Evolutionary conservation across 306 rosid species (phyloP).

Genomic region (Potentilla sterilis): DNA sequence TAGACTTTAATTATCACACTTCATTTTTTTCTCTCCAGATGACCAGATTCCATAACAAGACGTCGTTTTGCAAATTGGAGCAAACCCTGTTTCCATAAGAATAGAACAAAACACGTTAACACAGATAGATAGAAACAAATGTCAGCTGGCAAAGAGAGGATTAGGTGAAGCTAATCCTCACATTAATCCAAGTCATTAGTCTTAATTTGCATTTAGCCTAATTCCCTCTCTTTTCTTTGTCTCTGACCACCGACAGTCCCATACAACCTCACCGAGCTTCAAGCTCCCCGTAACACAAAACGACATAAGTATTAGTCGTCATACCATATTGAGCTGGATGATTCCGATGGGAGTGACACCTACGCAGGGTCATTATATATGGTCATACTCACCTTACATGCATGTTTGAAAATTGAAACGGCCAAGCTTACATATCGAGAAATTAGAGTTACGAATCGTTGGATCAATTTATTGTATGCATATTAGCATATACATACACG

Average conservation of each 20-base stretch:
- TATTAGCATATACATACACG: no score
- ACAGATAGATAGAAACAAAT: constrained; percentile 23
- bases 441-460: no score
- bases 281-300: neutral
- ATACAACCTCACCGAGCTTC: neutral
- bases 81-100: constrained; percentile 4
- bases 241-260: constrained; percentile 5
- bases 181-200: neutral
- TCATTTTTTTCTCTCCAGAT: neutral
- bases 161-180: neutral
- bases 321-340: neutral
- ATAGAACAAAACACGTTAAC: constrained; percentile 21
- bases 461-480: no score
- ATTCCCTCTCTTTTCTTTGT: neutral
- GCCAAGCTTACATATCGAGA: no score
- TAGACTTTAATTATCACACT: neutral
- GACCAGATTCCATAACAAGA: neutral
- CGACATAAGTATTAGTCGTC: constrained; percentile 15
- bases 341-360: neutral
- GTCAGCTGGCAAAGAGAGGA: constrained; percentile 31
- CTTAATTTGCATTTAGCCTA: neutral
- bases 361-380: neutral
- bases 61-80: constrained; percentile 12
- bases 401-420: neutral
- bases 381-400: neutral